These are phyloP conservation scores for Tricholoma furcatifolium DNA, from an alignment of 768 basidiomycete species.

Conservation along the genomic window DNA sequence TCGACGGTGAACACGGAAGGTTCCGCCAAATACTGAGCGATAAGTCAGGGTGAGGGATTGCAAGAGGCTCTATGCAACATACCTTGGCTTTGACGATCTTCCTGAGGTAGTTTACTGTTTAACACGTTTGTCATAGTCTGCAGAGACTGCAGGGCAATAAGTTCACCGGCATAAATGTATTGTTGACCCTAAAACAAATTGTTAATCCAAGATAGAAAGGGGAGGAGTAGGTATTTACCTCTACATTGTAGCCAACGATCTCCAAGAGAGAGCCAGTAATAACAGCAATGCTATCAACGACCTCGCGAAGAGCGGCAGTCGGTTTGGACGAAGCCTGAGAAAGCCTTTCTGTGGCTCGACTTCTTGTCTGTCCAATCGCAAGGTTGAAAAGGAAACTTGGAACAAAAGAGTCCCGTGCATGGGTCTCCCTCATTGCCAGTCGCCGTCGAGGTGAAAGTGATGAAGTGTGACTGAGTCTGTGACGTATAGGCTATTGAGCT, in stretches of 20 bases:
- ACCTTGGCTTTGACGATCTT: slow-evolving; percentile 93
- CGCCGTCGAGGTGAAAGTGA: no score
- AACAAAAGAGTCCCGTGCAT: no score
- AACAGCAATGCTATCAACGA: slow-evolving; percentile 86
- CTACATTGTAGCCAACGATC: slow-evolving; percentile 96
- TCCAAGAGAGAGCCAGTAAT: slow-evolving; percentile 83
- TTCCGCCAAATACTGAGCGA: slow-evolving; percentile 69
- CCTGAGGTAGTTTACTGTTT: slow-evolving; percentile 96
- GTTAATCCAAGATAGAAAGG: slow-evolving; percentile 3
- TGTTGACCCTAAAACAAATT: slow-evolving; percentile 80
- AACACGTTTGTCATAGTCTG: slow-evolving; percentile 95
- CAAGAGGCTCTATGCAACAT: slow-evolving; percentile 3
- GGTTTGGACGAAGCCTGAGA: slow-evolving; percentile 91
- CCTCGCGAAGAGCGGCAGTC: slow-evolving; percentile 94
- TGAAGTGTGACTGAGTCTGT: no score
- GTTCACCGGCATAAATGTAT: slow-evolving; percentile 98
- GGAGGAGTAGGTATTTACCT: slow-evolving; percentile 44
- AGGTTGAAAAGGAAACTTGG: no score
- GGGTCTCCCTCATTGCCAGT: no score
- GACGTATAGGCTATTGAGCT: no score
- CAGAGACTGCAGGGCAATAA: slow-evolving; percentile 84
- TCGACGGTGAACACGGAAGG: slow-evolving; percentile 85
- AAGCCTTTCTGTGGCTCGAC: no score
- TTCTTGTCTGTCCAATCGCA: no score
- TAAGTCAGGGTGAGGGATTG: neutral